phyloP scores from a whole-genome alignment of 2,329 filamentous ascomycete genomes.

The Colletotrichum destructivum region DNA sequence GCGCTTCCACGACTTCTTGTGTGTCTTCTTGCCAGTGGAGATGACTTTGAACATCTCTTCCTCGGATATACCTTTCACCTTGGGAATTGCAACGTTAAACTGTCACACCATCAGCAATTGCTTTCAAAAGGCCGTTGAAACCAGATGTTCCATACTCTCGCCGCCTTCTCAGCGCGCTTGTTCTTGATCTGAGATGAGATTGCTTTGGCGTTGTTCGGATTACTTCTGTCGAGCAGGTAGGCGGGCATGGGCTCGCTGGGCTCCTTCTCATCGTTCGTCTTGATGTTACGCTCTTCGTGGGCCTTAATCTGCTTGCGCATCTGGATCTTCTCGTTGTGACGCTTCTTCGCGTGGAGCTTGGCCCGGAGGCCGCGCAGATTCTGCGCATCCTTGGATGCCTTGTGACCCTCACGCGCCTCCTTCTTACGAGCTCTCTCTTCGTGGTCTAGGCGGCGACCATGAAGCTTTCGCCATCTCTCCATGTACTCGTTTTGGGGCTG shows the following conservation, averaged over 20 bases:
- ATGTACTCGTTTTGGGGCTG: conserved; percentile 82
- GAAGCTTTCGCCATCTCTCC: conserved; percentile 70
- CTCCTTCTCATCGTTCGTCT: conserved; percentile 86
- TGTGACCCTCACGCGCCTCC: conserved; percentile 89
- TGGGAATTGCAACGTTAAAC: conserved; percentile 92
- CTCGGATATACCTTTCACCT: conserved; percentile 80
- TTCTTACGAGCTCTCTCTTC: conserved; percentile 93
- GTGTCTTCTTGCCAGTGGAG: conserved; percentile 94
- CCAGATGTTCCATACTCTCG: conserved; percentile 50
- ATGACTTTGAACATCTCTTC: conserved; percentile 99
- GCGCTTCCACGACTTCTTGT: conserved; percentile 85
- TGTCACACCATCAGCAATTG: conserved; percentile 51
- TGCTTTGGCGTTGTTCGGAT: conserved; percentile 74
- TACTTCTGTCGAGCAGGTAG: conserved; percentile 90
- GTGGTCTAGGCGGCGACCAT: conserved; percentile 76
- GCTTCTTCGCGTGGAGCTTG: conserved; percentile 93
- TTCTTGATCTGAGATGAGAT: conserved; percentile 90
- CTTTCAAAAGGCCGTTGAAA: neutral
- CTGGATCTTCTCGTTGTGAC: conserved; percentile 98
- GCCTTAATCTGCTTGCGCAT: conserved; percentile 96
- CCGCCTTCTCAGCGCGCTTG: conserved; percentile 16
- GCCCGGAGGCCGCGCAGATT: conserved; percentile 92
- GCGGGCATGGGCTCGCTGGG: conserved; percentile 87
- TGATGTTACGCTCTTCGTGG: conserved; percentile 96
- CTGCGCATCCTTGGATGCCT: conserved; percentile 90